Evolutionary conservation across 2,329 filamentous ascomycete genomes (phyloP), one percentile per base, ranked within the genome.

Genomic region (Colletotrichum sidae): DNA sequence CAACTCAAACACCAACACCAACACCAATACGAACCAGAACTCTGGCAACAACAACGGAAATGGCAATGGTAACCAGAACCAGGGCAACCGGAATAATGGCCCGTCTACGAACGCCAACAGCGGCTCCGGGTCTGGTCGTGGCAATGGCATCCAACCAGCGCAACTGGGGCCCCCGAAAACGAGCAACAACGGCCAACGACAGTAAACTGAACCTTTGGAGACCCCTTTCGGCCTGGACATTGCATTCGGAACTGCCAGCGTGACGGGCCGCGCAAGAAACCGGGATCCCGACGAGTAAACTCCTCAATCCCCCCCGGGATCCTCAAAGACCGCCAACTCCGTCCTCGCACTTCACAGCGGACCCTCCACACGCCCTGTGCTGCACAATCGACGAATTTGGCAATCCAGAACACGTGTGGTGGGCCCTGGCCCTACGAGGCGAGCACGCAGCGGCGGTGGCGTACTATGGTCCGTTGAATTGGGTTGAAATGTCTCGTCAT

Each of bases 401-500:
- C 17, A 15, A 25, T 25, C 25, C 25, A 25, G 25, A 25, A 35
- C 44, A 64, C 44, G 38, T 46, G 51, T 52, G 61, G 51, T 41
- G 34, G 51, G 38, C 56, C 56, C 35, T 42, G 51, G 38, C 56
- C 56, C 35, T 42, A 46, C 17, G 12, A 25, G 44, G 35, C 34
- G 9, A 38, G 13, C 45, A 46, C 25, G 25, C 33, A 12, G 25
- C 33, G 37, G 42, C 8, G 10, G 25, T n/a, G 60, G 35, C 52
- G 34, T 17, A 15, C 17, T 47, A 12, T 58, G 9, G 8, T 51
- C 42, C 54, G 38, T 50, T 5, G 33, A 54, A 44, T 50, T 55
- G 57, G 39, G 33, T 45, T 62, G 55, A 58, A 51, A 39, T 51
- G 54, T 57, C 53, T 56, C 46, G 39, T n/a, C 38, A 33, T 37